Evolutionary conservation across 192 early-diverging fungal genomes (phyloP), one percentile per base, ranked within the genome.

Genomic region (Umbelopsis ramanniana): DNA sequence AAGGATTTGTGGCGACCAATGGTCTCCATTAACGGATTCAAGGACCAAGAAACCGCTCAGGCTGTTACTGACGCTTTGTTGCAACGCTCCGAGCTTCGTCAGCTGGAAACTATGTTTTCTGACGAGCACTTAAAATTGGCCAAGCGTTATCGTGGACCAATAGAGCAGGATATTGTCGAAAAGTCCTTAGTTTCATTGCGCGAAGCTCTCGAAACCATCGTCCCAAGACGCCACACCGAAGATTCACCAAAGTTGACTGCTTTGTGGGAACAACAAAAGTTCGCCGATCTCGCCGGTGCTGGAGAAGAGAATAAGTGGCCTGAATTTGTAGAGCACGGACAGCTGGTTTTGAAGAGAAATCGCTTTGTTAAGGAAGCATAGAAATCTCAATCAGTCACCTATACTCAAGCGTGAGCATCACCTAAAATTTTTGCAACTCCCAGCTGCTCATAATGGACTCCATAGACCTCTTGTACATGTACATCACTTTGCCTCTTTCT

Each of bases 1-100:
- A 83, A 78, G 11, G 85, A 86, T 52, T 77, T 81, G 46, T 86
- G 85, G 85, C 79, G 80, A 24, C 85, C 85, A 35, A 22, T 86
- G n/a, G 77, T 78, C 6, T 81, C 83, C 46, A 66, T 86, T 60
- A 78, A 80, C 35, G 85, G 85, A 0, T 83, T 86, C 43, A 22
- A 74, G 21, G 69, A 53, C 10, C 57, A 72, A 9, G 45, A 79
- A 21, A 74, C 81, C 43, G 85, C 83, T 2, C 83, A 83, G 45
- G 69, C 83, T 5, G 72, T 84, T 24, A 74, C 77, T 14, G 83
- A 86, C 67, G 81, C 85, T 21, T 76, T 86, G 17, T 76, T 83
- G 45, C 75, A 82, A 53, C 85, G 83, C 55, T 82, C 81, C 26
- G 72, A 82, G 35, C 75, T 74, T 54, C 46, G 74, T 37, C 78